Percentiles rank a stretch among this genome's conserved stretches.
These are phyloP conservation scores for Biscogniauxia marginata DNA, from an alignment of 2,329 filamentous ascomycete species.

Conservation along the genomic window DNA sequence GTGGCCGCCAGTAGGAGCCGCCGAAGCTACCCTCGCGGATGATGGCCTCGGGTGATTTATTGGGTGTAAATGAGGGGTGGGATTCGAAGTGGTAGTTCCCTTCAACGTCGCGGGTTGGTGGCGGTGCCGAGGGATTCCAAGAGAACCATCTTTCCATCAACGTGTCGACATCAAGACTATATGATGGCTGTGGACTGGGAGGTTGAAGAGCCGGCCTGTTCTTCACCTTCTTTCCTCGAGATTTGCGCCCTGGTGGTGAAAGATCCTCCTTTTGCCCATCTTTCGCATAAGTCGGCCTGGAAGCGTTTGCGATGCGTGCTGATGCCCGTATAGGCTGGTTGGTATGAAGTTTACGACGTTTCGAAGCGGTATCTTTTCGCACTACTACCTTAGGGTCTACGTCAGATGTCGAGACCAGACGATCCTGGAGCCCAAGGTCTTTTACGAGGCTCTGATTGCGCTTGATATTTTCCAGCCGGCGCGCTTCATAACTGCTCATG, in stretches of 20 bases:
- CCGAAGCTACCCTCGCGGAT: conserved; percentile 53
- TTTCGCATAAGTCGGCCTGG: conserved; percentile 38
- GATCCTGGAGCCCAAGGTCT: conserved; percentile 43
- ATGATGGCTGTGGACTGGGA: neutral
- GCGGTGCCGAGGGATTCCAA: conserved; percentile 40
- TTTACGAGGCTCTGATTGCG: conserved; percentile 47
- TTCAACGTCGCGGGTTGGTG: conserved; percentile 41
- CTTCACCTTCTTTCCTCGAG: neutral
- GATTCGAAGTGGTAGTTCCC: conserved; percentile 45
- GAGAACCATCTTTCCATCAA: conserved; percentile 39
- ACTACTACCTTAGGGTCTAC: conserved; percentile 13
- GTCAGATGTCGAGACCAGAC: conserved; percentile 11
- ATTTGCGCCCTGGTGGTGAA: neutral
- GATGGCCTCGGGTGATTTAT: conserved; percentile 52
- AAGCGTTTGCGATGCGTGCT: conserved; percentile 44
- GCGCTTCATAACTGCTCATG: conserved; percentile 42
- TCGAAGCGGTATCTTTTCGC: conserved; percentile 25
- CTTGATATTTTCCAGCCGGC: conserved; percentile 47
- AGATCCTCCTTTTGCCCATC: conserved; percentile 21
- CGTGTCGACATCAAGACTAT: conserved; percentile 12
- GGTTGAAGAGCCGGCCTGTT: neutral
- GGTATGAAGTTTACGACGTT: conserved; percentile 39
- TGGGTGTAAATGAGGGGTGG: conserved; percentile 46
- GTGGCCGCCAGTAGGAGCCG: conserved; percentile 49
- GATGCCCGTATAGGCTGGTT: conserved; percentile 42